Evolutionary conservation across 1,139 yeast genomes (phyloP).

Genomic region (Candida sp.): DNA sequence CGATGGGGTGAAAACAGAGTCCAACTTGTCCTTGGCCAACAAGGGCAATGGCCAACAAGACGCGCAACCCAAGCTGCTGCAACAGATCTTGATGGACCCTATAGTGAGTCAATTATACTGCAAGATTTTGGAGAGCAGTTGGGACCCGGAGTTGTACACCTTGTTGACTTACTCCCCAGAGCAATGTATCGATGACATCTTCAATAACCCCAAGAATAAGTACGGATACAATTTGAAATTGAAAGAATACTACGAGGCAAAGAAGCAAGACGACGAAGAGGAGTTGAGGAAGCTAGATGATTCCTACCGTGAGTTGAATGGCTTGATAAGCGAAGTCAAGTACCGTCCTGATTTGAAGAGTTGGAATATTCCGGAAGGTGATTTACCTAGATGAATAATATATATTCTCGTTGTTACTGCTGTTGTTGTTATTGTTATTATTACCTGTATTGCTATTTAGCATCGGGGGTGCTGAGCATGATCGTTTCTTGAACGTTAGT

Average conservation of each 20-base stretch:
- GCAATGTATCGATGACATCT: slow-evolving; percentile 75
- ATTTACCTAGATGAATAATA: slow-evolving; percentile 6
- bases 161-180: slow-evolving; percentile 72
- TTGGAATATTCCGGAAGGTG: slow-evolving; percentile 31
- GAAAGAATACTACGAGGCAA: slow-evolving; percentile 17
- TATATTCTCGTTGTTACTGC: slow-evolving; percentile 3
- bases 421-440: not conserved
- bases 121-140: slow-evolving; percentile 69
- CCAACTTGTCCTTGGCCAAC: not conserved
- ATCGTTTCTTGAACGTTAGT: slow-evolving; percentile 6
- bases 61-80: not conserved
- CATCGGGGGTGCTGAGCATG: slow-evolving; percentile 3
- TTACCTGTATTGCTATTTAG: not conserved
- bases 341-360: slow-evolving; percentile 49
- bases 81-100: slow-evolving; percentile 47
- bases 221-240: slow-evolving; percentile 61
- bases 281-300: slow-evolving; percentile 36
- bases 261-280: slow-evolving; percentile 12
- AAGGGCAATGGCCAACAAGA: not conserved
- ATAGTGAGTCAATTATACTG: slow-evolving; percentile 57
- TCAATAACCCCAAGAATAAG: slow-evolving; percentile 56
- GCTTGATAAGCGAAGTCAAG: slow-evolving; percentile 41
- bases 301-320: slow-evolving; percentile 49
- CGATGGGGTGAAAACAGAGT: not conserved
- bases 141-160: slow-evolving; percentile 71